Conservation (phyloP, 1,139 yeast species). For the Kurtzmaniella quercitrusa region DNA sequence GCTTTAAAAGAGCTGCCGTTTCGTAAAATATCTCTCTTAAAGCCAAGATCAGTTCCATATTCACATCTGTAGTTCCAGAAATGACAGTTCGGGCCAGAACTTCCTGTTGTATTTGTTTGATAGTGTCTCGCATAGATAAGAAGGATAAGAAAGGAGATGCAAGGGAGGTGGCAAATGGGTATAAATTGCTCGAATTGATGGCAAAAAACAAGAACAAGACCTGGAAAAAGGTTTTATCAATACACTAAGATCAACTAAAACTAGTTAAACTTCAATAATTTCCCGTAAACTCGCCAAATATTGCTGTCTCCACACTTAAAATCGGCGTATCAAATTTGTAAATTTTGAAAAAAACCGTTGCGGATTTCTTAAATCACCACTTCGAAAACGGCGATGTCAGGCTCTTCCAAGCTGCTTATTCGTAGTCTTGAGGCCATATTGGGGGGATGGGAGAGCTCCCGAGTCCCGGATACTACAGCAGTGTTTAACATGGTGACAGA, state of each 20-base stretch:
- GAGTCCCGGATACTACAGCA: slow-evolving; percentile 12
- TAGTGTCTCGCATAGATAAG: background rate
- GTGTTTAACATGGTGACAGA: slow-evolving; percentile 17
- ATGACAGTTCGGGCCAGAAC: slow-evolving; percentile 1
- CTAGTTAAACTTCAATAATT: too few species aligned
- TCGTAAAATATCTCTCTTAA: slow-evolving; percentile 20
- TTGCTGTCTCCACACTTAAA: too few species aligned
- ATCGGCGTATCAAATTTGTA: too few species aligned
- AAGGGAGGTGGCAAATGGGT: too few species aligned
- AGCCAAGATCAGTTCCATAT: background rate
- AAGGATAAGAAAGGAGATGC: background rate
- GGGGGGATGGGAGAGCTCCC: slow-evolving; percentile 21
- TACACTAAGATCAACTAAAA: too few species aligned
- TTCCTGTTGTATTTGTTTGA: background rate
- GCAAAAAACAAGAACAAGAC: too few species aligned
- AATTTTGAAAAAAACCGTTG: too few species aligned
- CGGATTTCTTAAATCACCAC: background rate
- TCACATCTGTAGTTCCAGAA: background rate
- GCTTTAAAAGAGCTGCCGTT: slow-evolving; percentile 12
- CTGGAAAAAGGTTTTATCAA: too few species aligned
- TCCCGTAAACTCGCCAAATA: too few species aligned
- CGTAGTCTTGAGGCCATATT: slow-evolving; percentile 28
- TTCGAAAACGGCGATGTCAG: slow-evolving; percentile 18
- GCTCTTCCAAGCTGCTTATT: slow-evolving; percentile 32
- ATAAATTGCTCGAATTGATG: too few species aligned